Evolutionary conservation across 2,329 filamentous ascomycete genomes (phyloP).

Genomic region (Aspergillus hiratsukae): DNA sequence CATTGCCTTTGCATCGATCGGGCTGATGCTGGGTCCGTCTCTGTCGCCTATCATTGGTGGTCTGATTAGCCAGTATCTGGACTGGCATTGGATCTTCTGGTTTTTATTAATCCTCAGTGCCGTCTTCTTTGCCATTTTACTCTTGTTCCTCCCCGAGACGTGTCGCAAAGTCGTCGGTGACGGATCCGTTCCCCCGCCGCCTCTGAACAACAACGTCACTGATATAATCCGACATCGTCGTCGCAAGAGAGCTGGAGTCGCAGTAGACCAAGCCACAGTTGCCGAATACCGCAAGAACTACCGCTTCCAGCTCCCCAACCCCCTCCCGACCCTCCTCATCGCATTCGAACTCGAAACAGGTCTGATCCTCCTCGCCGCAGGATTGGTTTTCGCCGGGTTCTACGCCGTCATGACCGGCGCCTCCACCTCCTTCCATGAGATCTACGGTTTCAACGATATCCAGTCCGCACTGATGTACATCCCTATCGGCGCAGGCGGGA

Average conservation of each 20-base stretch:
- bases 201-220: constrained; percentile 19
- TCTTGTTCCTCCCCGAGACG: constrained; percentile 54
- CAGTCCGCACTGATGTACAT: constrained; percentile 41
- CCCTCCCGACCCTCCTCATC: constrained; percentile 34
- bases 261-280: constrained; percentile 6
- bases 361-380: constrained; percentile 35
- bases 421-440: constrained; percentile 43
- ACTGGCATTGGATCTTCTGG: constrained; percentile 64
- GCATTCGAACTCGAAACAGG: constrained; percentile 34
- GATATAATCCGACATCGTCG: constrained; percentile 18
- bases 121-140: constrained; percentile 51
- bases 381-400: constrained; percentile 45
- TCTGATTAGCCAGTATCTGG: constrained; percentile 59
- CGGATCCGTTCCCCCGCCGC: constrained; percentile 27
- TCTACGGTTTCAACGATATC: constrained; percentile 47
- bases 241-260: constrained; percentile 13
- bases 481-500: constrained; percentile 21
- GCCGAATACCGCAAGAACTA: constrained; percentile 9
- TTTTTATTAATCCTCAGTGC: constrained; percentile 55
- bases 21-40: constrained; percentile 39
- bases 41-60: constrained; percentile 62
- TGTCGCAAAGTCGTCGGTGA: constrained; percentile 38
- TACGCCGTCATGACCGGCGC: constrained; percentile 45
- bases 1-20: constrained; percentile 33
- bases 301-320: constrained; percentile 31